A percentile compares a stretch with the other conserved stretches of the same genome.
Evolutionary conservation across 1,284 basidiomycete species (phyloP).

Genomic region (Albatrellus sp.): DNA sequence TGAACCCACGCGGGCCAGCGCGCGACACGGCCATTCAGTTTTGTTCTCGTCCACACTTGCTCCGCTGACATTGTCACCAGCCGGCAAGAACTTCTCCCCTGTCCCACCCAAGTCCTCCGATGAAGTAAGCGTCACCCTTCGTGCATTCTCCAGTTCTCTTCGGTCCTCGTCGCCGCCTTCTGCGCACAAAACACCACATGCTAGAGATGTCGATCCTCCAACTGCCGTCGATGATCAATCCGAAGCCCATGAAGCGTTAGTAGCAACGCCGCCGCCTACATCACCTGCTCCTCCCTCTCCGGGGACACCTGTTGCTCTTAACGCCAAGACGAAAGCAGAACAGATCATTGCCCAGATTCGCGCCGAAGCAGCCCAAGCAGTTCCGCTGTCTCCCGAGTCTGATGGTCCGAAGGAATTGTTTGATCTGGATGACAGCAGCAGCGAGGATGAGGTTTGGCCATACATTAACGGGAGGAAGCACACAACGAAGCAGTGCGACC

Average conservation of each 20-base stretch:
- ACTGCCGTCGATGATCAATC: neutral
- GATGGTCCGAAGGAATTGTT: conserved; percentile 22
- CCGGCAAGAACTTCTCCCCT: neutral
- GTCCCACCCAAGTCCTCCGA: neutral
- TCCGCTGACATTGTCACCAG: neutral
- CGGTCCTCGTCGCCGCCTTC: neutral
- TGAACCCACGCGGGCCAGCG: neutral
- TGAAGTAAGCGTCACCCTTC: neutral
- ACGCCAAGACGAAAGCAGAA: conserved; percentile 36
- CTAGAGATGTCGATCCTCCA: too few species aligned
- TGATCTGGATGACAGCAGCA: conserved; percentile 33
- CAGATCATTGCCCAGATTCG: conserved; percentile 51
- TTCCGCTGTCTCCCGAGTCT: conserved; percentile 29
- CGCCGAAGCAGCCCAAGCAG: conserved; percentile 22
- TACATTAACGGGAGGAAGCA: neutral
- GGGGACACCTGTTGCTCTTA: conserved; percentile 29
- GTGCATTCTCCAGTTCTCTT: neutral
- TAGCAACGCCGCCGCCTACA: conserved; percentile 27
- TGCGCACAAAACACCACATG: too few species aligned
- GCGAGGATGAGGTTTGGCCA: conserved; percentile 14
- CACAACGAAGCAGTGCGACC: neutral
- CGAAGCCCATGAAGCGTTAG: conserved; percentile 5
- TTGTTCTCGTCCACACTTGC: neutral
- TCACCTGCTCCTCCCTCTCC: conserved; percentile 16
- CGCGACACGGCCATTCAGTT: neutral